phyloP scores from a whole-genome alignment of 2,329 filamentous ascomycete genomes.

The Colletotrichum liriopes region DNA sequence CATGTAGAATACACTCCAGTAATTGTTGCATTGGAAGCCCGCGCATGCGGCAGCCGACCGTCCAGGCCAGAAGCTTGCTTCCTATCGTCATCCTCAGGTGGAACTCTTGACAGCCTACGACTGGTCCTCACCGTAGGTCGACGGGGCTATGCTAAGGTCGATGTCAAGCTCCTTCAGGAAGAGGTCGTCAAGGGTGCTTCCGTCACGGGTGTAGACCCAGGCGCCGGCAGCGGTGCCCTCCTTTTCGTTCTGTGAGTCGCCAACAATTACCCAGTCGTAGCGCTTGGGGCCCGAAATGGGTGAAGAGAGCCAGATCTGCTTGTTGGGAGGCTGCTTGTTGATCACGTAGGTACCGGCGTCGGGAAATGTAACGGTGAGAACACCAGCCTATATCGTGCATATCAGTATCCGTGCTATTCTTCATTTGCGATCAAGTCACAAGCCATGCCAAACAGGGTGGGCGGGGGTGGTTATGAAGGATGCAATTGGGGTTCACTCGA shows the following conservation, averaged over 20 bases:
- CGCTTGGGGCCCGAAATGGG: conserved; percentile 93
- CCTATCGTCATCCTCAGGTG: neutral
- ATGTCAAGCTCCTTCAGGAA: conserved; percentile 84
- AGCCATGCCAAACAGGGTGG: neutral
- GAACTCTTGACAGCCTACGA: conserved; percentile 21
- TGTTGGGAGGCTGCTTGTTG: conserved; percentile 99
- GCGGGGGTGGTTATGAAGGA: neutral
- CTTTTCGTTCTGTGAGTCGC: conserved; percentile 84
- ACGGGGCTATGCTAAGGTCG: conserved; percentile 61
- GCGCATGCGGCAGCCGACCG: neutral
- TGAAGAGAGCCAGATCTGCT: conserved; percentile 96
- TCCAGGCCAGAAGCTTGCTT: too few relatives aligned
- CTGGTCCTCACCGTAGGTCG: conserved; percentile 42
- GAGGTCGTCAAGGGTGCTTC: conserved; percentile 80
- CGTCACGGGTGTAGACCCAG: conserved; percentile 92
- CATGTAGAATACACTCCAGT: conserved; percentile 36
- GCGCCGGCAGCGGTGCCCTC: conserved; percentile 80
- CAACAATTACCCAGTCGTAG: conserved; percentile 87
- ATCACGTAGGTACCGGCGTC: conserved; percentile 88
- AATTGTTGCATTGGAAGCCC: neutral
- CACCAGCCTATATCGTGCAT: conserved; percentile 76
- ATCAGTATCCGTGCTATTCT: conserved; percentile 16
- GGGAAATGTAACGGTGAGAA: conserved; percentile 82
- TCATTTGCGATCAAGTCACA: conserved; percentile 39
- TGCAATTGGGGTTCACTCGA: neutral